Conservation (phyloP, 352 stramenopile genomes). For the Phytopythium helicoides region DNA sequence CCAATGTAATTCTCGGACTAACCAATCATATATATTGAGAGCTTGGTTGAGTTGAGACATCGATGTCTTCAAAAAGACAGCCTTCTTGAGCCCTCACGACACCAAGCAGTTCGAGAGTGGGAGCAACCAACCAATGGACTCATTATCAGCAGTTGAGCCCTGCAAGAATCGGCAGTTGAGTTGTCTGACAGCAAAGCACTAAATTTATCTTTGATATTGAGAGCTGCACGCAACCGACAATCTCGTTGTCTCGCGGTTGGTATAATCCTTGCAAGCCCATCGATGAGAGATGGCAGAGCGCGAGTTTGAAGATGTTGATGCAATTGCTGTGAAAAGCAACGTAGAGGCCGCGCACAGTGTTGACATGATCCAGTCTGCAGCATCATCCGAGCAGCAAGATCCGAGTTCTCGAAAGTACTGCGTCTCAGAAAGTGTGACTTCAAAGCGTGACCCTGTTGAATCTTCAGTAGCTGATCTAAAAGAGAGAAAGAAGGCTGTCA, state of each 20-base stretch:
- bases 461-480: too few species aligned
- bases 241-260: too few species aligned
- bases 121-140: conserved; percentile 24
- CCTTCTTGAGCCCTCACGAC: conserved; percentile 32
- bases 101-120: conserved; percentile 13
- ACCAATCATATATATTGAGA: conserved; percentile 27
- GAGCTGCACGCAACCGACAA: too few species aligned
- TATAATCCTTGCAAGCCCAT: not conserved
- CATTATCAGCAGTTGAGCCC: too few species aligned
- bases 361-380: not conserved
- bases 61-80: conserved; percentile 38
- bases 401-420: too few species aligned
- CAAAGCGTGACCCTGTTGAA: too few species aligned
- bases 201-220: too few species aligned
- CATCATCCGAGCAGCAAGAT: too few species aligned
- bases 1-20: conserved; percentile 33
- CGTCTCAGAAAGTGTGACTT: too few species aligned
- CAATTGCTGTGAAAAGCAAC: not conserved
- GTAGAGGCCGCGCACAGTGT: not conserved
- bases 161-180: too few species aligned
- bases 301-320: not conserved
- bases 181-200: too few species aligned
- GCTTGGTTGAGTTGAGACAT: conserved; percentile 46
- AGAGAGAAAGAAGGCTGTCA: too few species aligned
- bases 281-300: not conserved